phyloP scores from a whole-genome alignment of 306 rosid genomes.

The Citrullus colocynthis region DNA sequence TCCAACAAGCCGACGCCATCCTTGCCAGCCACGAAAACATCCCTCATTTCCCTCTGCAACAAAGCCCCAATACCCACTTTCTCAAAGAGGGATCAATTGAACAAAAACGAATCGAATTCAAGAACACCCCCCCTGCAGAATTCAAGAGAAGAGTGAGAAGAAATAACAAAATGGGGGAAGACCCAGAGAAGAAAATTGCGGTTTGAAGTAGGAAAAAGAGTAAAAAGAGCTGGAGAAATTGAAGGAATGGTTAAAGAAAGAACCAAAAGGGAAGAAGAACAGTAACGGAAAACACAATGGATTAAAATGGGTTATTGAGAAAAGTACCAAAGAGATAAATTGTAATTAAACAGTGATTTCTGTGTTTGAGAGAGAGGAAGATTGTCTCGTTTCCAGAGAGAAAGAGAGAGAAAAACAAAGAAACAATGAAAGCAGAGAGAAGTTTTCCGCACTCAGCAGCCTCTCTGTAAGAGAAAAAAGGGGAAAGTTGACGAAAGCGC shows the following conservation, averaged over 20 bases:
- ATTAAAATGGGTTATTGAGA: not conserved
- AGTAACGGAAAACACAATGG: not conserved
- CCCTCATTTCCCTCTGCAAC: slow-evolving; percentile 79
- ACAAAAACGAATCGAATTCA: not conserved
- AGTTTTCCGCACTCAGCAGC: not conserved
- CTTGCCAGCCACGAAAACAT: slow-evolving; percentile 97
- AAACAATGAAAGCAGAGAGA: slow-evolving; percentile 3
- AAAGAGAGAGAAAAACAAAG: not conserved
- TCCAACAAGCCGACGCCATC: slow-evolving; percentile 70
- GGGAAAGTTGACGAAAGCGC: slow-evolving; percentile 43
- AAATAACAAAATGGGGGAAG: not conserved
- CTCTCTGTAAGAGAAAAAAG: not conserved
- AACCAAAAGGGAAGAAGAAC: not conserved
- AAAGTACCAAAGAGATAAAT: not conserved
- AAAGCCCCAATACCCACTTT: slow-evolving; percentile 9
- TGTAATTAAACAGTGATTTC: not conserved
- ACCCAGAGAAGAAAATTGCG: not conserved
- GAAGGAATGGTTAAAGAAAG: not conserved
- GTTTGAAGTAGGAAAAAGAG: not conserved
- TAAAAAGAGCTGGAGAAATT: not conserved
- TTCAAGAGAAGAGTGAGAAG: not conserved
- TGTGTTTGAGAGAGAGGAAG: not conserved
- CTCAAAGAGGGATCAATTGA: not conserved
- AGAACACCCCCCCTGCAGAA: not conserved
- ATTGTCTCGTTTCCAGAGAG: not conserved